phyloP scores from a whole-genome alignment of 208 protist genomes.

The Balamuthia mandrillaris region DNA sequence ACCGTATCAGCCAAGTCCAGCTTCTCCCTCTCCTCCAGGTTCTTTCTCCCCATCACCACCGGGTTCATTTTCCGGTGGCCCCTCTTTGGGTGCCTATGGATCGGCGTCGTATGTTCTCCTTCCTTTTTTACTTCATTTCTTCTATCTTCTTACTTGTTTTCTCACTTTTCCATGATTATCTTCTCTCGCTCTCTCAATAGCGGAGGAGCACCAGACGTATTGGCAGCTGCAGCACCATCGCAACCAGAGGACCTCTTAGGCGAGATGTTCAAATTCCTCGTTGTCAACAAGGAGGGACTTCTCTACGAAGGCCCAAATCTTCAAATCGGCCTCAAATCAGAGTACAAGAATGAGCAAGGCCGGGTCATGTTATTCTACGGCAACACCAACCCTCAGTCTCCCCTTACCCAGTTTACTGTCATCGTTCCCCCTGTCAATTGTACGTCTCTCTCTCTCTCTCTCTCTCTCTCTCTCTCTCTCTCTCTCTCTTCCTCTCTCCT shows the following conservation, averaged over 20 bases:
- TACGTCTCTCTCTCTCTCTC: neutral
- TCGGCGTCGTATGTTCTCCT: neutral
- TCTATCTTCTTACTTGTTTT: neutral
- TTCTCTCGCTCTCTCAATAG: neutral
- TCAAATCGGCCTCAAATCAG: conserved; percentile 35
- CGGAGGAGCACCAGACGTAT: no score
- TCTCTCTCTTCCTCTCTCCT: neutral
- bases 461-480: neutral
- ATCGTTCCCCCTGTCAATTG: conserved; percentile 36
- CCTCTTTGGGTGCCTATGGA: neutral
- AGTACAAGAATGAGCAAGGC: conserved; percentile 8
- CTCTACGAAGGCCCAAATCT: conserved; percentile 35
- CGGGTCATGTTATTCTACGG: conserved; percentile 23
- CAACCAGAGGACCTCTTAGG: neutral
- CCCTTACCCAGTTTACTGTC: conserved; percentile 37
- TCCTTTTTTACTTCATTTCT: neutral
- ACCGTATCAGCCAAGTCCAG: neutral
- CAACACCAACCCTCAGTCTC: neutral
- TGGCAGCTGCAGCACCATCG: neutral
- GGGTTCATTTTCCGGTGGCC: neutral
- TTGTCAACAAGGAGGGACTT: conserved; percentile 22
- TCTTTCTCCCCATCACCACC: neutral
- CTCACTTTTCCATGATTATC: neutral
- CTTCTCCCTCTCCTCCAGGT: neutral
- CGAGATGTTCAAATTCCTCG: conserved; percentile 27